phyloP scores from a whole-genome alignment of 2,329 filamentous ascomycete genomes.

The Chrysoporthe deuterocubensis region DNA sequence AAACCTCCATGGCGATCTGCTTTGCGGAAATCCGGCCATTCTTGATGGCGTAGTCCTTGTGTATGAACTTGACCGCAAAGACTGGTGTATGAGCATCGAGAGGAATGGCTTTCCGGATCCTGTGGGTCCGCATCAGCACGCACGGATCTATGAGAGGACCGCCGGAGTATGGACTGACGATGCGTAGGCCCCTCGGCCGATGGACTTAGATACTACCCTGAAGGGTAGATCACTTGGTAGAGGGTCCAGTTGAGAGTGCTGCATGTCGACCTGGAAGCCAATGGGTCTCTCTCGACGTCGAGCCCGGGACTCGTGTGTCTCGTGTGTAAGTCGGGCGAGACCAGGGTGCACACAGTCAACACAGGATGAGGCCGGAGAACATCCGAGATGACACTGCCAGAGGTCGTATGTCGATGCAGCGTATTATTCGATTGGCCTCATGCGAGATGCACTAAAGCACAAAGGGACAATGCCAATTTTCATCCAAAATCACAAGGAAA shows the following conservation, averaged over 20 bases:
- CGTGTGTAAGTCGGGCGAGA: slow-evolving; percentile 3
- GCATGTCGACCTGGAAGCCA: slow-evolving; percentile 44
- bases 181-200: slow-evolving; percentile 95
- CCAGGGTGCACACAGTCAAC: slow-evolving; percentile 9
- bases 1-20: slow-evolving; percentile 90
- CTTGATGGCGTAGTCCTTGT: slow-evolving; percentile 91
- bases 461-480: background rate
- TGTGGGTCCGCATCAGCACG: slow-evolving; percentile 42
- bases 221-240: slow-evolving; percentile 87
- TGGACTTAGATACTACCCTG: slow-evolving; percentile 92
- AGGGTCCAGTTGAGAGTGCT: slow-evolving; percentile 86
- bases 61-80: slow-evolving; percentile 98
- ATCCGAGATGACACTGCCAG: slow-evolving; percentile 12
- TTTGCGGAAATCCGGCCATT: slow-evolving; percentile 87
- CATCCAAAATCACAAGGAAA: slow-evolving; percentile 4
- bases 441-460: background rate
- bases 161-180: slow-evolving; percentile 63
- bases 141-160: slow-evolving; percentile 25
- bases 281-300: slow-evolving; percentile 1
- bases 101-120: slow-evolving; percentile 92
- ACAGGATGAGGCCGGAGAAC: background rate
- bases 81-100: slow-evolving; percentile 70
- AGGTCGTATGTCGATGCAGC: slow-evolving; percentile 1
- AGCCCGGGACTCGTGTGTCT: background rate
- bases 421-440: slow-evolving; percentile 5